A percentile compares a stretch with the other conserved stretches of the same genome.
phyloP scores from a whole-genome alignment of 2,329 filamentous ascomycete species.

The Sarocladium oryzae region DNA sequence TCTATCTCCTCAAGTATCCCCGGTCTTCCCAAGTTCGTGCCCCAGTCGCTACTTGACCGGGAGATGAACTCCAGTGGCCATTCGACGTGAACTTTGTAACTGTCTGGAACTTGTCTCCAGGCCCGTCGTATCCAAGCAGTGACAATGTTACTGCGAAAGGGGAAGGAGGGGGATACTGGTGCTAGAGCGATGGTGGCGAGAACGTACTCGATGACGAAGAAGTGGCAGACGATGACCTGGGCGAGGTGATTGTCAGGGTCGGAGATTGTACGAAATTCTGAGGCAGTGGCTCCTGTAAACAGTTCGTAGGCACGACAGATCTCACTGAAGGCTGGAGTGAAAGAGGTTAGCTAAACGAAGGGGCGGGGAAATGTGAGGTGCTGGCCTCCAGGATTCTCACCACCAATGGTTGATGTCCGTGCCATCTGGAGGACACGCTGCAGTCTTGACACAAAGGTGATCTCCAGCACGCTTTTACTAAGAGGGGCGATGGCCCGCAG shows the following conservation, averaged over 20 bases:
- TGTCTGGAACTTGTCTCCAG: not conserved
- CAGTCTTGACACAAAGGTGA: not conserved
- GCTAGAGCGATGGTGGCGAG: conserved; percentile 16
- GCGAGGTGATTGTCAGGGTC: conserved; percentile 23
- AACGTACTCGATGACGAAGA: conserved; percentile 26
- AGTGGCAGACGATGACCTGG: conserved; percentile 31
- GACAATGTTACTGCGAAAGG: conserved; percentile 18
- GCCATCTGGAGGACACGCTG: conserved; percentile 12
- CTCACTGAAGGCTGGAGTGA: conserved; percentile 18
- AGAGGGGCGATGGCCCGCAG: conserved; percentile 22
- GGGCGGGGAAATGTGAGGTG: no score
- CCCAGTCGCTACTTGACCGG: not conserved
- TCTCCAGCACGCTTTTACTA: conserved; percentile 23
- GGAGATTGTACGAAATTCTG: conserved; percentile 26
- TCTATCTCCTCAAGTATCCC: not conserved
- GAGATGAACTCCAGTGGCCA: not conserved
- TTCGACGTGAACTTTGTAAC: not conserved
- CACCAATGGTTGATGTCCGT: conserved; percentile 19
- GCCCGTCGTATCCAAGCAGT: conserved; percentile 19
- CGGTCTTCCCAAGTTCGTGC: not conserved
- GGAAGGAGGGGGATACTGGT: conserved; percentile 15
- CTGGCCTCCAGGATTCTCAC: no score
- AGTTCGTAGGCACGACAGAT: conserved; percentile 22
- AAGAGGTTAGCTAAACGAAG: not conserved
- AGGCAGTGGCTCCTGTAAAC: conserved; percentile 19